Base-by-base conservation (phyloP, 148 eudicot species). In the Mesembryanthemum crystallinum region DNA sequence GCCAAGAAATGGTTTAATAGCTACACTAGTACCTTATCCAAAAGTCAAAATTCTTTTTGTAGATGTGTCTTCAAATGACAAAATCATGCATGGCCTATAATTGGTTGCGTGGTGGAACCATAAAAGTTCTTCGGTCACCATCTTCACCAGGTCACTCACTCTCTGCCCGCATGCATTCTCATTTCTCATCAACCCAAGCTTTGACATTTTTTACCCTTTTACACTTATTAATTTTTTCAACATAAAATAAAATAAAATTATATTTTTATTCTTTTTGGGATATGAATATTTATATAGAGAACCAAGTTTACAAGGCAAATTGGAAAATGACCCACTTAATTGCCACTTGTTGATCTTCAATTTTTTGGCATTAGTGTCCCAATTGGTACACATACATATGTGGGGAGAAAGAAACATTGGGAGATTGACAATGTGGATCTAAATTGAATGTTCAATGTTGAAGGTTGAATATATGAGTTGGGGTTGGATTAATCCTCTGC, bases 101-200 rank as follows among this genome's bases (percentile, higher is more conserved):
- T 15, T 52, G 45, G 74, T 72, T 51, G 28, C 30, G 18, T 77
- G 75, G 74, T 60, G 32, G 71, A 18, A 4, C 35, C 39, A 2
- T 6, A 35, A 73, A 51, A 72, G 55, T 28, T 73, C 65, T 57
- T 64, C 39, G 20, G 67, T 73, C 77, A 65, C 21, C 59, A 73
- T 78, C 80, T 51, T 62, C 62, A 33, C 30, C 73, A 74, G 39
- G 54, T 61, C 68, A 73, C 37, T 39, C 54, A 66, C 52, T 35
- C 49, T 70, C 69, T 71, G 5, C 80, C 33, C 52, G 61, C 71
- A 71, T 62, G 80, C 75, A 70, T 25, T 69, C 62, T 51, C 70
- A 7, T 64, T 35, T 35, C 39, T 35, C 39, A 35, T 35, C 39
- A 35, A 35, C 3, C 5, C 24, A 71, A 60, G 4, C 61, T 57